Evolutionary conservation across 23 red algal species (phyloP).

Genomic region (Gracilariopsis chorda): DNA sequence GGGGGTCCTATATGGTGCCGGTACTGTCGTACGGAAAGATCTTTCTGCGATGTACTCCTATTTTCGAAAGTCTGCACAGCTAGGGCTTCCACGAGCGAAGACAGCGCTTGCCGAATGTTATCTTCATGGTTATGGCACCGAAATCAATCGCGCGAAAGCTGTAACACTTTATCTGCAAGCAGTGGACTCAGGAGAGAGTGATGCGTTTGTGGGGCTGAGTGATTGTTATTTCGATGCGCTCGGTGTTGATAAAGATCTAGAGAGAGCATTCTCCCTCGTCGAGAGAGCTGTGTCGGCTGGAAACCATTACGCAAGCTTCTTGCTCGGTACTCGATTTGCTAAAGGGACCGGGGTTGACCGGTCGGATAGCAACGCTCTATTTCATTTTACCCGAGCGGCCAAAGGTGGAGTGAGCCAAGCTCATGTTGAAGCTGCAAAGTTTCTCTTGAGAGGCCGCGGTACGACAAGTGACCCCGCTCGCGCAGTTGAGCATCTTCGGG

Average conservation of each 20-base stretch:
- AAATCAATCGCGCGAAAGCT: background rate
- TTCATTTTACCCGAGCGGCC: conserved; percentile 8
- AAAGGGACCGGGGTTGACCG: conserved; percentile 17
- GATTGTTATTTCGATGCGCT: conserved; percentile 55
- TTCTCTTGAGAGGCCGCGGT: conserved; percentile 9
- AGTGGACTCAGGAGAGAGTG: background rate
- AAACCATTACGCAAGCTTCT: conserved; percentile 10
- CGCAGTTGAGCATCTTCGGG: conserved; percentile 22
- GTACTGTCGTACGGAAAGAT: conserved; percentile 28
- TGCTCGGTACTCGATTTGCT: conserved; percentile 36
- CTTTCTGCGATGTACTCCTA: background rate
- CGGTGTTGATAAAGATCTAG: background rate
- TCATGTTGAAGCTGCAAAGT: conserved; percentile 27
- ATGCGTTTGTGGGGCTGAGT: background rate
- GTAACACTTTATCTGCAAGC: background rate
- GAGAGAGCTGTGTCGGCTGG: conserved; percentile 26
- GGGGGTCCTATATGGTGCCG: background rate
- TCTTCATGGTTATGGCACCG: background rate
- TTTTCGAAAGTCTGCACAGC: conserved; percentile 1
- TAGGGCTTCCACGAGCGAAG: conserved; percentile 17
- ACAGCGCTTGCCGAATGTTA: conserved; percentile 37
- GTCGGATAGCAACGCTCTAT: background rate
- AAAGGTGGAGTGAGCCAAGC: conserved; percentile 8
- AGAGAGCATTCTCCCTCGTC: conserved; percentile 6
- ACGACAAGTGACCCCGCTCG: background rate